Base-by-base conservation (phyloP, 192 early-diverging fungal genomes). In the Obelidium mucronatum region DNA sequence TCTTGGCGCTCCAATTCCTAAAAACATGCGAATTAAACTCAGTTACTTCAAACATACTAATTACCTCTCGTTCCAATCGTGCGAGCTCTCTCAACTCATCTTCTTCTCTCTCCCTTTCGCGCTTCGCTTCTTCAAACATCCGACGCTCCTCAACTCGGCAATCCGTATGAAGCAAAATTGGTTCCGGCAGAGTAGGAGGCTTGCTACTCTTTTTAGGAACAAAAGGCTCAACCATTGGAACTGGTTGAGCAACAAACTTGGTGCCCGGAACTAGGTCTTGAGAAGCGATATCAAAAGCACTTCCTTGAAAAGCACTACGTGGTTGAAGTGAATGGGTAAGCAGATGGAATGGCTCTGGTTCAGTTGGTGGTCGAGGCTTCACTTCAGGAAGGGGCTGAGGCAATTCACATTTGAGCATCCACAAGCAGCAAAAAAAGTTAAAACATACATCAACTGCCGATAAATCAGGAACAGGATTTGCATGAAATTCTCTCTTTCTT, bases 271-370 rank as follows among this genome's bases (percentile, higher is more conserved):
- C 26, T 3, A 40, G 24, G n/a, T 74, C 59, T 17, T 3, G n/a
- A 26, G 22, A 13, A 3, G 26, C 33, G n/a, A 55, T 48, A 22
- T 28, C 44, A n/a, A n/a, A n/a, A n/a, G n/a, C n/a, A n/a, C n/a
- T n/a, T 11, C 31, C 55, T 59, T 40, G 87, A 77, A 65, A 79
- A 40, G 53, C 70, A 55, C 72, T 83, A 80, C 61, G 86, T 68
- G 40, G 81, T 78, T 42, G 88, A 86, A 31, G 90, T 83, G 39
- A 72, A 39, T 28, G 90, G 85, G 89, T 90, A 28, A 77, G 48
- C n/a, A 93, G 83, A 34, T 80, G 64, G 67, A 93, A 93, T 5
- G 91, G 90, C 54, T 83, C 77, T 31, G 90, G 92, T 62, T 90
- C 62, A 31, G 85, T 85, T 1, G 80, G 28, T 0, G 77, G 78